Evolutionary conservation across 441 rosid genomes (phyloP), one percentile per base, ranked within the genome.

Genomic region (Croton setiger): DNA sequence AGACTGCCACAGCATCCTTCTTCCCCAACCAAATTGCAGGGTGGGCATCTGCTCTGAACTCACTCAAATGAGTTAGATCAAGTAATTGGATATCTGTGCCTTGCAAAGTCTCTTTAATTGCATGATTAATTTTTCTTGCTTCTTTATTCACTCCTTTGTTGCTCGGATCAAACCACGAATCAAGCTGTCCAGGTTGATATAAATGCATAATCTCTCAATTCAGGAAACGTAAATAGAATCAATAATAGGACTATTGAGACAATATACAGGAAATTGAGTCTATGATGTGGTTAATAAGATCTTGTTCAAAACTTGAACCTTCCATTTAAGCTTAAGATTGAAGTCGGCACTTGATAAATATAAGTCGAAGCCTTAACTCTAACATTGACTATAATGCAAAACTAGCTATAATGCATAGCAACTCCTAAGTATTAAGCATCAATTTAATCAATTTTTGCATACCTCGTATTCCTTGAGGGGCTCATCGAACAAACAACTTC

Each of bases 11-110:
- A 0, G 98, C 97, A 55, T 84, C 96, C 75, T 88, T 91, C 85
- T 94, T 87, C 70, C 99, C 99, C 58, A 92, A 65, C 99, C 99
- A 94, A 48, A 88, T 86, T 7, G 99, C 98, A 1, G 97, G 99
- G 73, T 88, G 98, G 53, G 92, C 98, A 78, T 92, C 99, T 17
- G 96, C 99, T 78, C 98, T 84, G 75, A 76, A 92, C 83, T 94
- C 97, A 20, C 97, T 92, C 79, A 94, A 72, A 78, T 78, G 85
- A 59, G 87, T 84, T 74, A 94, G 76, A 71, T 90, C 94, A 9
- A 94, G 91, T 67, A 90, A 64, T 56, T 56, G 82, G 45, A 90
- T 80, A 78, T 83, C 85, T 27, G 82, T 78, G 49, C 79, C 88
- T 72, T 13, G 76, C 72, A 90, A 56, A 27, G 80, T 75, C 39